Base-by-base conservation (phyloP, 305 asterid genomes). In the Ilex paraguariensis region DNA sequence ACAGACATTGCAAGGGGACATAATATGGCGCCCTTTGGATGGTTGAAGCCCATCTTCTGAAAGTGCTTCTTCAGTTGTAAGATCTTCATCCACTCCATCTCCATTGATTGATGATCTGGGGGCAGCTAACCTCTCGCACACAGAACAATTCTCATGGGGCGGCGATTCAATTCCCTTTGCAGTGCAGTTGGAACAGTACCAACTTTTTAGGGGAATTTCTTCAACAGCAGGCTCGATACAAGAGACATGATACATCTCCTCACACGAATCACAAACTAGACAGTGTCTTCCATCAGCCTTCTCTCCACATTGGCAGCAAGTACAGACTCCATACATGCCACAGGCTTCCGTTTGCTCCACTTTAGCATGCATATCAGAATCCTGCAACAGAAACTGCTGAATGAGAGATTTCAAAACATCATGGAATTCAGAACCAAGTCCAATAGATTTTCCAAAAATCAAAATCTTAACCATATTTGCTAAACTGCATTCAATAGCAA, bases 201-300 rank as follows among this genome's bases (percentile, higher is more conserved):
- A 93, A 71, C 77, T 86, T 72, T 71, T 83, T 48, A 61, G 55
- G n/a, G 97, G 94, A 57, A 87, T 86, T 75, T 86, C 91, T 80
- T 73, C 74, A 40, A 86, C 80, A 30, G 84, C 74, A 40, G 95
- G 98, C 68, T 85, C 78, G 9, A 85, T 82, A 61, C 98, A 93
- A 70, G 89, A 79, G 54, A 86, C 75, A 66, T 90, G 98, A 64
- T 87, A 86, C 74, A 93, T 87, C 60, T 79, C 90, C 64, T 93
- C 98, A 12, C 98, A 93, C 9, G 94, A 86, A 76, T 93, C 97
- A 62, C 98, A 93, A 52, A 86, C 86, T 59, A 93, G 81, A 75
- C 85, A 72, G 56, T 77, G 78, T 66, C 67, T 76, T 66, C 90
- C 96, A 66, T 90, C 89, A 2, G 90, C 84, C 64, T 79, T 83